Evolutionary conservation across 257 asterid species (phyloP), one percentile per base, ranked within the genome.

Genomic region (Solanum chiquidenum): DNA sequence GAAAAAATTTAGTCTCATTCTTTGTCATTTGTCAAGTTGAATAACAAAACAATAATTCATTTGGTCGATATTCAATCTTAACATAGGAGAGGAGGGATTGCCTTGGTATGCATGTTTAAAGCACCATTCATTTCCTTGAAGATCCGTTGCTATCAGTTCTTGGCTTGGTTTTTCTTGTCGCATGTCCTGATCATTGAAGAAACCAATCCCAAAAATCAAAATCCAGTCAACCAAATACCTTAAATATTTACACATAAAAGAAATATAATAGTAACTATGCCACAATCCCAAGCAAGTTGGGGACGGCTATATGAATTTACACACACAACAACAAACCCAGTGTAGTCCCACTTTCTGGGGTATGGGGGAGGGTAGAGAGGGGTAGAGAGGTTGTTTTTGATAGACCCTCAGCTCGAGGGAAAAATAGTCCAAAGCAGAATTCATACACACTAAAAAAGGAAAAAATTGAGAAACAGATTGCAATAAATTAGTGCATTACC

Each of bases 51-150:
- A 74, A 0, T 74, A 77, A 40, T 40, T 13, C n/a, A 77, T 1
- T 7, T 12, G 1, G n/a, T 40, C 13, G 31, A 77, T 42, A 42
- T 42, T 77, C 62, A 77, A 77, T 77, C 84, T 13, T 25, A 77
- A 77, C 37, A 77, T 42, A 42, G 35, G 87, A 86, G 80, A 79
- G 31, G 80, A 79, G 34, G 72, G 38, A 46, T 79, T 76, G 93
- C 98, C 98, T 93, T 95, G 90, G 89, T 91, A 93, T 83, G 92
- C 92, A 91, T 95, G 98, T 90, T 93, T 94, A 91, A 95, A 94
- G 72, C 82, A 91, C 98, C 98, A 95, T 84, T 93, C 93, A 49
- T 35, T 89, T 52, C 95, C 98, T 72, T 91, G 93, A 37, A 95
- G 93, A 91, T 95, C 98, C 88, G 86, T 93, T 86, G 94, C 96